Percentiles rank a stretch among this genome's conserved stretches.
These are phyloP conservation scores for Beauveria sp. DNA, from an alignment of 2,329 filamentous ascomycete species.

Conservation along the genomic window DNA sequence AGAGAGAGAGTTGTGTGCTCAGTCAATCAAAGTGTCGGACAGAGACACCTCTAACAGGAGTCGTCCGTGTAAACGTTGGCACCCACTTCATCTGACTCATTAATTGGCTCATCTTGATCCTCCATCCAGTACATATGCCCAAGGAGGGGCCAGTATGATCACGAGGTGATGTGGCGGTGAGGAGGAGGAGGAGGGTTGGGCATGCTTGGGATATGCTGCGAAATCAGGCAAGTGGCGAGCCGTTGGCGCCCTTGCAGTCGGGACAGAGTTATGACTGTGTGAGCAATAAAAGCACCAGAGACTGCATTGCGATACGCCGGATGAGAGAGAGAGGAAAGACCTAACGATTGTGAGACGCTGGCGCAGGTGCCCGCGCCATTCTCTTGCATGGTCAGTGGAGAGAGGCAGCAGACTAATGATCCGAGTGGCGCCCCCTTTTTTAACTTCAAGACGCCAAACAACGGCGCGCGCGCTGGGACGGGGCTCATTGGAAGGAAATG, in stretches of 20 bases:
- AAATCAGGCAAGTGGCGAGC: not conserved
- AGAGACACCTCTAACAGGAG: no score
- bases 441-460: not conserved
- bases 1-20: not conserved
- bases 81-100: not conserved
- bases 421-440: not conserved
- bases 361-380: not conserved
- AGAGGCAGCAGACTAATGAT: not conserved
- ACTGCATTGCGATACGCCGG: no score
- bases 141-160: not conserved
- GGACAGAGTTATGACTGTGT: not conserved
- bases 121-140: not conserved
- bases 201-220: not conserved
- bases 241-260: not conserved
- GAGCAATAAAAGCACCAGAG: not conserved
- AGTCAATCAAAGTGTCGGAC: no score
- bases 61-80: no score
- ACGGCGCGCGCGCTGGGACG: no score
- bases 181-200: not conserved
- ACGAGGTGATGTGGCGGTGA: constrained; percentile 6
- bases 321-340: not conserved
- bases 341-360: no score
- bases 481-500: no score
- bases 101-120: not conserved
- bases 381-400: not conserved